Percentiles rank a stretch among this genome's conserved stretches.
Conservation (phyloP, 352 stramenopile species). For the Chrysophaeum taylorii region DNA sequence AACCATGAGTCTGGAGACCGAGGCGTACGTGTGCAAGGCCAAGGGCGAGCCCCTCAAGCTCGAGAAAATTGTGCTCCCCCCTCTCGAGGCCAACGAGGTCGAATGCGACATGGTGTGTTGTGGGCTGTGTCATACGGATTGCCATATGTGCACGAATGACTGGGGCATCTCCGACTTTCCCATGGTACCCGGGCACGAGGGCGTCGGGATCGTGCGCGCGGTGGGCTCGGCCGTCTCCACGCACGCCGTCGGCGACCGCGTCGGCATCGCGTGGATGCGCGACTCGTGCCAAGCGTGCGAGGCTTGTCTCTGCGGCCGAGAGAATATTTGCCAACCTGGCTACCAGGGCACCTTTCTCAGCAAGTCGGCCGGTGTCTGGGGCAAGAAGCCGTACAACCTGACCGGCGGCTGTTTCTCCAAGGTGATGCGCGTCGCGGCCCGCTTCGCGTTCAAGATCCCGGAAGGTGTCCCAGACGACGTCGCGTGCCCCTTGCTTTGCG, state of each 20-base stretch:
- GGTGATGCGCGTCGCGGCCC: slow-evolving; percentile 22
- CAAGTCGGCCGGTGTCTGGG: slow-evolving; percentile 20
- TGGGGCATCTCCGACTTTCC: slow-evolving; percentile 29
- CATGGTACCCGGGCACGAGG: slow-evolving; percentile 55
- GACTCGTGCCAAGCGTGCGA: slow-evolving; percentile 28
- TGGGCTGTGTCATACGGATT: slow-evolving; percentile 26
- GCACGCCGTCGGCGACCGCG: slow-evolving; percentile 68
- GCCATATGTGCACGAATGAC: slow-evolving; percentile 27
- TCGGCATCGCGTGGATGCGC: slow-evolving; percentile 37
- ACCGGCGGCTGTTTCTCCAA: slow-evolving; percentile 27
- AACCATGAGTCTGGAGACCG: slow-evolving; percentile 17
- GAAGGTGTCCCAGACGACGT: slow-evolving; percentile 18
- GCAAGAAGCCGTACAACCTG: slow-evolving; percentile 22
- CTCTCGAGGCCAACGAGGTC: slow-evolving; percentile 20
- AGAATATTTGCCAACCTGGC: slow-evolving; percentile 28
- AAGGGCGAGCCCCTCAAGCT: slow-evolving; percentile 22
- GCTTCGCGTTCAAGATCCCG: slow-evolving; percentile 26
- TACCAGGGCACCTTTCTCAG: slow-evolving; percentile 25
- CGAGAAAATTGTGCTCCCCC: slow-evolving; percentile 19
- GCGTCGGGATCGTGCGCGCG: slow-evolving; percentile 64
- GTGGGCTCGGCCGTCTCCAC: slow-evolving; percentile 62
- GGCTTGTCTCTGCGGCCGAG: slow-evolving; percentile 25
- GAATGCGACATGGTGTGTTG: slow-evolving; percentile 20
- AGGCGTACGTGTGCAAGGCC: slow-evolving; percentile 18
- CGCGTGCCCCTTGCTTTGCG: slow-evolving; percentile 22